These are phyloP conservation scores for Didymellaceae sp. DNA, from an alignment of 2,329 filamentous ascomycete genomes.

Conservation along the genomic window DNA sequence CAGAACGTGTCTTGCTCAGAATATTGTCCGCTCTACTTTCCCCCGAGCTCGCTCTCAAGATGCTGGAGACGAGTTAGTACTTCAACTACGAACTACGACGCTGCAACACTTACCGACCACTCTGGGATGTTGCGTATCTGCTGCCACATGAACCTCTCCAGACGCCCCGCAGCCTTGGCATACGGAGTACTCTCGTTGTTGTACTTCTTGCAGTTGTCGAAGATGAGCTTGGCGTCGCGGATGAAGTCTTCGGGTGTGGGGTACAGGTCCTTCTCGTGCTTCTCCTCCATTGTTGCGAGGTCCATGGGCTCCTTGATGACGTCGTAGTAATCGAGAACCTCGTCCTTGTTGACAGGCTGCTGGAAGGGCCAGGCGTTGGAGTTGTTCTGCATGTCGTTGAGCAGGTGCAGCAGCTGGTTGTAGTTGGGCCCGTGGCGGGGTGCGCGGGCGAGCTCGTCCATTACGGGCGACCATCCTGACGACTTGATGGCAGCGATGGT, in stretches of 20 bases:
- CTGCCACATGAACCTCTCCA: conserved; percentile 95
- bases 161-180: conserved; percentile 90
- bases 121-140: conserved; percentile 91
- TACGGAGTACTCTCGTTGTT: conserved; percentile 96
- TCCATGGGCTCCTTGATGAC: conserved; percentile 99
- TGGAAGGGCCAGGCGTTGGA: conserved; percentile 93
- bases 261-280: conserved; percentile 93
- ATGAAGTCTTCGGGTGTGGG: conserved; percentile 91
- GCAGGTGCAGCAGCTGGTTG: conserved; percentile 87
- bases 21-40: conserved; percentile 35
- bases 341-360: conserved; percentile 90
- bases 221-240: conserved; percentile 85
- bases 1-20: too few species aligned
- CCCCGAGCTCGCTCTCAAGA: conserved; percentile 39
- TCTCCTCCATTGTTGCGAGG: conserved; percentile 91
- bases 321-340: conserved; percentile 98
- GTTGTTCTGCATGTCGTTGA: conserved; percentile 96
- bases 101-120: conserved; percentile 68
- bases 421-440: conserved; percentile 96
- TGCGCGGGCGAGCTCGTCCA: conserved; percentile 95
- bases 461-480: conserved; percentile 94
- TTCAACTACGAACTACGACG: too few species aligned
- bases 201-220: conserved; percentile 93
- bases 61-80: conserved; percentile 27
- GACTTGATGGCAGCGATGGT: conserved; percentile 85